phyloP scores from a whole-genome alignment of 2,329 filamentous ascomycete species.

The Aspergillus pseudotamarii region DNA sequence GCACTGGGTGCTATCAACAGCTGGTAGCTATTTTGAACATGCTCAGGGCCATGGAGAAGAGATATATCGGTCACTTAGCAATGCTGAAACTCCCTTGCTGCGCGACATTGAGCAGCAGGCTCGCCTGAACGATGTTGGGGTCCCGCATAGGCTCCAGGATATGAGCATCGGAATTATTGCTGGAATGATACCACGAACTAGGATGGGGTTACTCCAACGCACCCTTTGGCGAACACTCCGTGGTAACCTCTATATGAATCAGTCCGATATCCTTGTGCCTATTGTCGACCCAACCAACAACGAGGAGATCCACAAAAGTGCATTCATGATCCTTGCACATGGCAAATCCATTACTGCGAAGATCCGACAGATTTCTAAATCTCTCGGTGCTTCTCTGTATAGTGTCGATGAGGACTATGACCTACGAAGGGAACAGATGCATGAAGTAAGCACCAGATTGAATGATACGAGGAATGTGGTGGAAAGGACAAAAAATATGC shows the following conservation, averaged over 20 bases:
- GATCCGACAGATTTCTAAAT: constrained; percentile 98
- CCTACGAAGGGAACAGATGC: constrained; percentile 89
- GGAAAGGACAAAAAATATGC: constrained; percentile 89
- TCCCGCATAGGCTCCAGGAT: constrained; percentile 62
- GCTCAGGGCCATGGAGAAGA: constrained; percentile 96
- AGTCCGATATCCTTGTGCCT: constrained; percentile 94
- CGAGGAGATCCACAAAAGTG: constrained; percentile 92
- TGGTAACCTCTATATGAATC: constrained; percentile 99
- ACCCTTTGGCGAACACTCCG: constrained; percentile 97
- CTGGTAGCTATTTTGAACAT: constrained; percentile 94
- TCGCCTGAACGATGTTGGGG: constrained; percentile 65
- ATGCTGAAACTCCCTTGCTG: constrained; percentile 90
- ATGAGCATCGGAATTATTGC: constrained; percentile 99
- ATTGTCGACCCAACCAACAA: constrained; percentile 91
- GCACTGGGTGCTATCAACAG: constrained; percentile 96
- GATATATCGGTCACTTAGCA: constrained; percentile 82
- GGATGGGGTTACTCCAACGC: constrained; percentile 92
- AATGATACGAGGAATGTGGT: constrained; percentile 90
- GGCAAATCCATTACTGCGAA: constrained; percentile 98
- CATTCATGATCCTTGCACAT: constrained; percentile 98
- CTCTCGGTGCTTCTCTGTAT: constrained; percentile 92
- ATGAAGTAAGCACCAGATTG: constrained; percentile 93
- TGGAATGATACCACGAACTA: constrained; percentile 89
- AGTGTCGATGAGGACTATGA: constrained; percentile 97
- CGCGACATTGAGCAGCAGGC: constrained; percentile 87